A percentile compares a stretch with the other conserved stretches of the same genome.
Evolutionary conservation across 2,329 filamentous ascomycete species (phyloP).

Genomic region (Cladophialophora bantiana): DNA sequence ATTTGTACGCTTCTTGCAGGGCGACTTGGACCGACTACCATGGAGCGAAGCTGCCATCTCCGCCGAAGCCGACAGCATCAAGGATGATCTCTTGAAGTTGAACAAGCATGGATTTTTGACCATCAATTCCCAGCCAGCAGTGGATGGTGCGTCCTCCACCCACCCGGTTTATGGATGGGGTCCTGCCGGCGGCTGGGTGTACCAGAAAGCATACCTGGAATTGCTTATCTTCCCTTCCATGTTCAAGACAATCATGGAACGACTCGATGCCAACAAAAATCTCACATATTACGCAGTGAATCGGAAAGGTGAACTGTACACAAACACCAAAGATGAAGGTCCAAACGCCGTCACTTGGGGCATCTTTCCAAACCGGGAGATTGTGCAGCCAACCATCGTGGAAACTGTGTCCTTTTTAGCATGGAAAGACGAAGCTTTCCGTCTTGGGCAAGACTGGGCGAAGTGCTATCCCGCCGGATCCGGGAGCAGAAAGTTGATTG

Average conservation of each 20-base stretch:
- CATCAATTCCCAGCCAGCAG: slow-evolving; percentile 96
- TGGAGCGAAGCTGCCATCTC: slow-evolving; percentile 94
- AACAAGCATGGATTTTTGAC: slow-evolving; percentile 89
- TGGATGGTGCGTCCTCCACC: slow-evolving; percentile 87
- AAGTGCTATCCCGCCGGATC: slow-evolving; percentile 82
- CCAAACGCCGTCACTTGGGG: slow-evolving; percentile 99
- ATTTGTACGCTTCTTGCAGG: slow-evolving; percentile 84
- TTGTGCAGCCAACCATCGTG: slow-evolving; percentile 99
- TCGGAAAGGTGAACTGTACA: slow-evolving; percentile 79
- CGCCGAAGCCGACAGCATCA: slow-evolving; percentile 79
- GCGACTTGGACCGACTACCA: slow-evolving; percentile 80
- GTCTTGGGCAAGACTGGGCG: slow-evolving; percentile 90
- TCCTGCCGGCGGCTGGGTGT: slow-evolving; percentile 92
- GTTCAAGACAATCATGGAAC: slow-evolving; percentile 75
- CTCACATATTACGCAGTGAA: slow-evolving; percentile 95
- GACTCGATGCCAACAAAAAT: slow-evolving; percentile 78
- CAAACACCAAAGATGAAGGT: slow-evolving; percentile 82
- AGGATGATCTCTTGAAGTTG: slow-evolving; percentile 75
- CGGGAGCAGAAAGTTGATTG: slow-evolving; percentile 79
- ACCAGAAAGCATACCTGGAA: slow-evolving; percentile 97
- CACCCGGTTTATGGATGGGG: slow-evolving; percentile 93
- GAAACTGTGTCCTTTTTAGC: slow-evolving; percentile 97
- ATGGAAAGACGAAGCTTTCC: slow-evolving; percentile 98
- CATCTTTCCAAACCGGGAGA: slow-evolving; percentile 97
- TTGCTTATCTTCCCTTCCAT: slow-evolving; percentile 83